These are phyloP conservation scores for Saccharomyces pastorianus DNA, from an alignment of 1,139 yeast species.

Conservation along the genomic window DNA sequence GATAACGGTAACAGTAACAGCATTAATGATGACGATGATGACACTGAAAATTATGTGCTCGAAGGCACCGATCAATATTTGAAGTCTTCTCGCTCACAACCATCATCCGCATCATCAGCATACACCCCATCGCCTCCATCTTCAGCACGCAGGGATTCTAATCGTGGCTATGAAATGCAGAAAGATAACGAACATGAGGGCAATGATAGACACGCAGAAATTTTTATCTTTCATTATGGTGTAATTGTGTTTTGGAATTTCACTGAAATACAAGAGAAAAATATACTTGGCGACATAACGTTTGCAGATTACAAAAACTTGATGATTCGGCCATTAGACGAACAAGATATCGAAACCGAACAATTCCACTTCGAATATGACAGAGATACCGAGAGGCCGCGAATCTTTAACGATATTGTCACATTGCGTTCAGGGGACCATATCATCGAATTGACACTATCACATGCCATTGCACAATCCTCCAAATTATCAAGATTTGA, in stretches of 20 bases:
- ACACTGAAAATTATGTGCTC: neutral
- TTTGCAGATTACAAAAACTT: constrained; percentile 43
- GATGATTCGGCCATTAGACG: constrained; percentile 68
- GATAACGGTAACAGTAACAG: neutral
- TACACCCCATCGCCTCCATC: neutral
- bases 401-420: constrained; percentile 91
- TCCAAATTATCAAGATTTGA: constrained; percentile 87
- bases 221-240: constrained; percentile 85
- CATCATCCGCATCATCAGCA: neutral
- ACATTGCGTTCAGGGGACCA: constrained; percentile 88
- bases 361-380: constrained; percentile 92
- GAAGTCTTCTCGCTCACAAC: neutral
- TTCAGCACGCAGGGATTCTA: neutral
- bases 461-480: constrained; percentile 95
- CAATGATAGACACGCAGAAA: constrained; percentile 68
- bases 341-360: constrained; percentile 89
- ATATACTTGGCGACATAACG: constrained; percentile 82
- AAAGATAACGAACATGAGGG: constrained; percentile 1
- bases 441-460: constrained; percentile 81
- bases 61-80: neutral
- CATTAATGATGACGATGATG: neutral
- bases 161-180: neutral
- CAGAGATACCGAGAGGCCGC: constrained; percentile 68
- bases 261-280: constrained; percentile 85
- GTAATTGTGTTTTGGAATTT: constrained; percentile 97